Conservation (phyloP, 352 stramenopile genomes). For the Globisporangium emineosum region DNA sequence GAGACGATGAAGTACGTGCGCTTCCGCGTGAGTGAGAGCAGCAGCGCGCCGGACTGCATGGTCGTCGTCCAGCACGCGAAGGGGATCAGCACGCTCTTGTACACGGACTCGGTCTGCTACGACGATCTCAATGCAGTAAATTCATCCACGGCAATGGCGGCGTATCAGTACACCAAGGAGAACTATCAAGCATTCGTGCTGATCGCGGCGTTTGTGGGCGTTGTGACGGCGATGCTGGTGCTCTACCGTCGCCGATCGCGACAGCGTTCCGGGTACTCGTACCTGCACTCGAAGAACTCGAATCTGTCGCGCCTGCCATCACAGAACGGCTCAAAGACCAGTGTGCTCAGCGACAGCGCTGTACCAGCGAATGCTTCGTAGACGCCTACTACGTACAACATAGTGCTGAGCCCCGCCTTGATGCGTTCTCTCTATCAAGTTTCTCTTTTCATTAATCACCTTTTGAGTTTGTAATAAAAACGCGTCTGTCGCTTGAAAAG, state of each 20-base stretch:
- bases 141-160: slow-evolving; percentile 21
- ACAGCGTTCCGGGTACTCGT: slow-evolving; percentile 61
- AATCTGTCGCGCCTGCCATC: slow-evolving; percentile 35
- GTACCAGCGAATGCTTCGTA: slow-evolving; percentile 35
- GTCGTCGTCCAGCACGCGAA: slow-evolving; percentile 41
- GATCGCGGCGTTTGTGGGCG: slow-evolving; percentile 34
- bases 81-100: slow-evolving; percentile 48
- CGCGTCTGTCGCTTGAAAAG: slow-evolving; percentile 1
- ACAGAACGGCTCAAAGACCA: slow-evolving; percentile 17
- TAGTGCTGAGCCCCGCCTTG: background rate
- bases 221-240: slow-evolving; percentile 29
- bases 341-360: slow-evolving; percentile 22
- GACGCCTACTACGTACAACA: background rate
- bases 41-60: slow-evolving; percentile 43
- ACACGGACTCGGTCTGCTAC: slow-evolving; percentile 54
- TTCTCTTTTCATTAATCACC: slow-evolving; percentile 8
- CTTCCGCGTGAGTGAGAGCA: slow-evolving; percentile 37
- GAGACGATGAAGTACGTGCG: slow-evolving; percentile 53
- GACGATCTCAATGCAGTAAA: slow-evolving; percentile 19
- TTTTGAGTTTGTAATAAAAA: background rate
- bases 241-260: slow-evolving; percentile 40
- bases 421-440: background rate
- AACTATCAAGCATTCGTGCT: slow-evolving; percentile 37
- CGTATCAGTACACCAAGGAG: slow-evolving; percentile 31
- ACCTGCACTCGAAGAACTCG: slow-evolving; percentile 46